Evolutionary conservation across 352 stramenopile genomes (phyloP), one percentile per base, ranked within the genome.

Genomic region (Thalassiosira delicatula): DNA sequence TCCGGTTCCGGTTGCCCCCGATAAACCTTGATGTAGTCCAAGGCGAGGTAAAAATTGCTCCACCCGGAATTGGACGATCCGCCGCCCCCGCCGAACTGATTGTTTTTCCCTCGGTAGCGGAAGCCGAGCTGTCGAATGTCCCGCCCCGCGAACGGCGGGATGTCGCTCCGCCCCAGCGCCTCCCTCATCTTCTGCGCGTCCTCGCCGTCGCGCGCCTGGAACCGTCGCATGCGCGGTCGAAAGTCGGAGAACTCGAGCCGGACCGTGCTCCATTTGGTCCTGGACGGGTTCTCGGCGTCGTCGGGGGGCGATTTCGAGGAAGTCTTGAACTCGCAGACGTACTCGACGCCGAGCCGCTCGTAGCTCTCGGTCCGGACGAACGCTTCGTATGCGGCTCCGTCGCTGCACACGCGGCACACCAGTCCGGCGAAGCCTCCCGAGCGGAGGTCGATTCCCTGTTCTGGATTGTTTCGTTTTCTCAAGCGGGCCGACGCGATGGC

Each of bases 1-100:
- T 94, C 90, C 44, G 90, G 90, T 65, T 94, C 90, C 19, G 88
- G 88, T 73, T 92, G 88, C 46, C 53, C 21, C 56, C 88, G 56
- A 60, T 92, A 94, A 0, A 92, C 77, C 79, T 94, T 94, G 61
- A 94, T 90, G 60, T 91, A 93, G 54, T 83, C 81, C 11, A 94
- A 74, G 9, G 90, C 86, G 7, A 94, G 69, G 63, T 93, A 94
- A 77, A 94, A 94, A n/a, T 70, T 86, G 12, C 71, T 74, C 54
- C 49, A 88, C 46, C 66, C 57, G 8, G 30, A 67, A 61, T 65
- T 59, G 23, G 76, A 73, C 12, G 33, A 40, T 25, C 23, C 51
- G 32, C 35, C 53, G 51, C 29, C 81, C 30, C 46, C 44, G 74
- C 40, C 81, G 7, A 68, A 67, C 11, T 51, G 11, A 81, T 91